These are phyloP conservation scores for Daldinia caldariorum DNA, from an alignment of 495 filamentous ascomycete genomes.

Conservation along the genomic window DNA sequence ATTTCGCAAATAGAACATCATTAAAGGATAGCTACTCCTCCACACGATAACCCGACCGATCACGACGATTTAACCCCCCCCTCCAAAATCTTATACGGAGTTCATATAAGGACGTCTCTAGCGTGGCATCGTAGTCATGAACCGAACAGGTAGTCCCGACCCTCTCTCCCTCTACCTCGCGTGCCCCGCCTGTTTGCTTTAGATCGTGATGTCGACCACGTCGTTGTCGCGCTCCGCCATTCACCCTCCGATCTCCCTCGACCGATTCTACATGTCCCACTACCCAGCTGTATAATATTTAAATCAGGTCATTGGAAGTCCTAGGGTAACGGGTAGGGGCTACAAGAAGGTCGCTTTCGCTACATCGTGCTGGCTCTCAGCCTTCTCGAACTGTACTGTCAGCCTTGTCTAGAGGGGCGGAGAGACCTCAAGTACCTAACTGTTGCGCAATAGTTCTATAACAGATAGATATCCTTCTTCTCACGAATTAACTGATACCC, in stretches of 20 bases:
- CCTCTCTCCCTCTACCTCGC: conserved; percentile 46
- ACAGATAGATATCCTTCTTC: conserved; percentile 12
- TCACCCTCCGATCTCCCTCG: conserved; percentile 9
- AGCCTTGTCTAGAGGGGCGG: conserved; percentile 27
- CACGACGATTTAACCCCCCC: conserved; percentile 23
- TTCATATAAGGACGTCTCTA: conserved; percentile 21
- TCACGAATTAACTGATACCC: background rate
- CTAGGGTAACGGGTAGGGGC: background rate
- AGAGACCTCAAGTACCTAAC: conserved; percentile 18
- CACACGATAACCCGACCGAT: conserved; percentile 14
- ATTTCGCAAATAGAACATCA: conserved; percentile 36
- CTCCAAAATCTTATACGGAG: conserved; percentile 11
- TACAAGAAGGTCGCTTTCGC: background rate
- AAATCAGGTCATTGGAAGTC: conserved; percentile 10
- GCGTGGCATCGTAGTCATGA: conserved; percentile 56
- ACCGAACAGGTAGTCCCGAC: conserved; percentile 65
- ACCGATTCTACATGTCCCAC: conserved; percentile 7
- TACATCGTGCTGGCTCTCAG: conserved; percentile 22
- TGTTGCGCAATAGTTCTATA: conserved; percentile 10
- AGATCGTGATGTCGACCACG: conserved; percentile 39
- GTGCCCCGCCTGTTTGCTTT: conserved; percentile 49
- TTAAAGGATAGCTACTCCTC: conserved; percentile 12
- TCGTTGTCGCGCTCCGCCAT: conserved; percentile 24
- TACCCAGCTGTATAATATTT: conserved; percentile 14
- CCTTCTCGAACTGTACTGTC: conserved; percentile 24